Base-by-base conservation (phyloP, 768 basidiomycete genomes). In the Xerocomus brunneocitrinus region DNA sequence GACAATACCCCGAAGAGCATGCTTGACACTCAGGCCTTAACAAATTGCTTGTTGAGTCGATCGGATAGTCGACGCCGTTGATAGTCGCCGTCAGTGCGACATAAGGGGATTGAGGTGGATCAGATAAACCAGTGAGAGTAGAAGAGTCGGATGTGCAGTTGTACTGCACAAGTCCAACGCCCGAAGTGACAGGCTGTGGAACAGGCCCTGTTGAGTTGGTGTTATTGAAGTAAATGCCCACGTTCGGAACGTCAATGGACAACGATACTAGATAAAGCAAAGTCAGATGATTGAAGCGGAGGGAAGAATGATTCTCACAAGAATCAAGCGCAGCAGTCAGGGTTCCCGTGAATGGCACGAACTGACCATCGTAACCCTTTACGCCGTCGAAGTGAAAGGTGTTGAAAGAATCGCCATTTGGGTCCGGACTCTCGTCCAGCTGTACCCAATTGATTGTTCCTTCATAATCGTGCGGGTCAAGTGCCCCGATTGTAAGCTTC, bases 61-160 rank as follows among this genome's bases (percentile, higher is more conserved):
- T 60, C 34, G 40, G 64, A 52, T 69, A 69, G 42, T 69, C 68
- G 24, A 70, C 57, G 5, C 67, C 69, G 19, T 70, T 69, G 55
- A 69, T 70, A 1, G 64, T 67, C 24, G 51, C 47, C 8, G 63
- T 62, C n/a, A 69, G 44, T 32, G 66, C 57, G 4, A 64, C 59
- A 38, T 63, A 67, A 1, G 60, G 66, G 0, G 50, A 54, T 19
- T 55, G 35, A 13, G 62, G 60, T 2, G 50, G 32, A 27, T 3
- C 25, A 6, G 56, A 28, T 9, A 46, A 34, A 9, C 14, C n/a
- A 5, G 27, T 27, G 14, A 34, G 32, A 6, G 31, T 0, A n/a
- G 54, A 49, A 19, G 42, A 16, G n/a, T 45, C 4, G 3, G 44
- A 27, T 3, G 54, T 47, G 50, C 66, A 67, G 22, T 58, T 58